Percentiles rank a stretch among this genome's conserved stretches.
phyloP scores from a whole-genome alignment of 495 filamentous ascomycete species.

The Podospora sp. region DNA sequence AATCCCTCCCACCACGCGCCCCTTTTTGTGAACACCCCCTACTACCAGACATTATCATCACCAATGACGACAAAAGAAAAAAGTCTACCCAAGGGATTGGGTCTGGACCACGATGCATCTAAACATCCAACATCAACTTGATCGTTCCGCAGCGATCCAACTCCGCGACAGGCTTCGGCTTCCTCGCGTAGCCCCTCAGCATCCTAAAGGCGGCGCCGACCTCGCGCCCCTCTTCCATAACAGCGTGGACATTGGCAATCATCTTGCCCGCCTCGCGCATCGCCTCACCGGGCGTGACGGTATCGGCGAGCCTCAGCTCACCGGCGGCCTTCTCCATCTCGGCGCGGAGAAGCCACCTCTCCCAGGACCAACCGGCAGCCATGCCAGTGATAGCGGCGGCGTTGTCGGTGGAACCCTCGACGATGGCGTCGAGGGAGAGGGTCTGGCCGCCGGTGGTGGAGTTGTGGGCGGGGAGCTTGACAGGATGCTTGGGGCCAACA shows the following conservation, averaged over 20 bases:
- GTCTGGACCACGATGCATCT: no score
- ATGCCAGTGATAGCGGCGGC: constrained; percentile 76
- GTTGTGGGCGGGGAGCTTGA: constrained; percentile 39
- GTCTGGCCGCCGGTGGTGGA: constrained; percentile 44
- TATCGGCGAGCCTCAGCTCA: constrained; percentile 57
- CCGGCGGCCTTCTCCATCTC: constrained; percentile 80
- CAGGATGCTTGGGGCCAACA: constrained; percentile 67
- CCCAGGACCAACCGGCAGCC: constrained; percentile 90
- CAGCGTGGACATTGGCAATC: constrained; percentile 74
- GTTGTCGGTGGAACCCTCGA: constrained; percentile 70
- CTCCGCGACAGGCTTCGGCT: constrained; percentile 53
- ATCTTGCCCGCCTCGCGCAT: constrained; percentile 54
- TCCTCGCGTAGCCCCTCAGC: constrained; percentile 86
- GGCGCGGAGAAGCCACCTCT: constrained; percentile 89
- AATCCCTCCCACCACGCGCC: neutral
- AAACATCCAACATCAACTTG: constrained; percentile 27
- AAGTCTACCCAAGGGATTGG: neutral
- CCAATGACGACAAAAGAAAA: neutral
- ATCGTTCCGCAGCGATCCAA: constrained; percentile 20
- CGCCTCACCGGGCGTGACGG: constrained; percentile 46
- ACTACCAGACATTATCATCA: neutral
- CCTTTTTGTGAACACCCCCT: neutral
- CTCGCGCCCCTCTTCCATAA: constrained; percentile 82
- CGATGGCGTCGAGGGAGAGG: constrained; percentile 65
- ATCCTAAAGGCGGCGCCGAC: constrained; percentile 82